Evolutionary conservation across 1,284 basidiomycete genomes (phyloP).

Genomic region (Ceratobasidium sp.): DNA sequence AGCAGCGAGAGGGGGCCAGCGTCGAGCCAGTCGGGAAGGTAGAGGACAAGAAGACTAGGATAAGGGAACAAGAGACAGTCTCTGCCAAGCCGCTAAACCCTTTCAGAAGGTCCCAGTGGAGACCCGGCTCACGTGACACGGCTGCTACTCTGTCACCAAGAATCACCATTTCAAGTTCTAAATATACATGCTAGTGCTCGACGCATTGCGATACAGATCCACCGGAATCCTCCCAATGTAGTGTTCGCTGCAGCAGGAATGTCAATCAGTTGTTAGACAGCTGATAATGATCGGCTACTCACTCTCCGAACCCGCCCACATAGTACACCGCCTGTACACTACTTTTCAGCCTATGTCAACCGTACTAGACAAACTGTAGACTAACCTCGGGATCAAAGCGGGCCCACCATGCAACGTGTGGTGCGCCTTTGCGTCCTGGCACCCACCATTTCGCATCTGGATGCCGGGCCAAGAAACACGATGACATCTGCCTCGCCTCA

Average conservation of each 20-base stretch:
- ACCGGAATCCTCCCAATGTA: slow-evolving; percentile 56
- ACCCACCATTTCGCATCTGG: slow-evolving; percentile 47
- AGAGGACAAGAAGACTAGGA: not conserved
- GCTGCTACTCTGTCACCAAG: slow-evolving; percentile 26
- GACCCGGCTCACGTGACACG: slow-evolving; percentile 29
- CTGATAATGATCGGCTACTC: slow-evolving; percentile 43
- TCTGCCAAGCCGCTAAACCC: slow-evolving; percentile 18
- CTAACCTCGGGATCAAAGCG: slow-evolving; percentile 46
- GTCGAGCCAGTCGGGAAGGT: slow-evolving; percentile 26
- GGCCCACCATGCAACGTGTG: slow-evolving; percentile 46
- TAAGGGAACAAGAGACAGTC: slow-evolving; percentile 3
- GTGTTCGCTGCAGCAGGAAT: slow-evolving; percentile 48
- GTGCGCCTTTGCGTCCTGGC: slow-evolving; percentile 44
- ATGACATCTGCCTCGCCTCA: slow-evolving; percentile 30
- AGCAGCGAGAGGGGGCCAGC: slow-evolving; percentile 21
- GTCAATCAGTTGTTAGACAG: slow-evolving; percentile 4
- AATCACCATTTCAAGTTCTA: not conserved
- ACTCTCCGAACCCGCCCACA: slow-evolving; percentile 60
- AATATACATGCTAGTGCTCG: slow-evolving; percentile 12
- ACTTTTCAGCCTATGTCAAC: not conserved
- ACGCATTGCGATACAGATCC: slow-evolving; percentile 52
- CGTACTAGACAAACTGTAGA: not conserved
- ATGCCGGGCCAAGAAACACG: slow-evolving; percentile 45
- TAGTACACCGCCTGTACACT: slow-evolving; percentile 55
- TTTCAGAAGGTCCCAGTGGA: slow-evolving; percentile 17